Conservation (phyloP, 2,329 filamentous ascomycete species). For the Xylaria sp. region DNA sequence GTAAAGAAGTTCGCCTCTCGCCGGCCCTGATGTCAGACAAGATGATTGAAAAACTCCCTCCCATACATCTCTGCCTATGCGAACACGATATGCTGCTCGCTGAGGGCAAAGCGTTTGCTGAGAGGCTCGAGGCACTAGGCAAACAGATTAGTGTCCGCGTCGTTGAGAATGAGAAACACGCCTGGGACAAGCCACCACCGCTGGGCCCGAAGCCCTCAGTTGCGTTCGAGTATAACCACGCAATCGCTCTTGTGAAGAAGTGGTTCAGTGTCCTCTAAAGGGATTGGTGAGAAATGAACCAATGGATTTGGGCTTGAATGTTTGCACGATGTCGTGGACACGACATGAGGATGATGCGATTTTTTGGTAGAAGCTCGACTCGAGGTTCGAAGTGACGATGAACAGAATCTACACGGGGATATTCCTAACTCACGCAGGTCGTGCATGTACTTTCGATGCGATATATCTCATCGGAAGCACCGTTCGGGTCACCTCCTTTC, state of each 20-base stretch:
- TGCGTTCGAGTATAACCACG: conserved; percentile 42
- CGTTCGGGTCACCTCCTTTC: neutral
- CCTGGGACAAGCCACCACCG: conserved; percentile 45
- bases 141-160: conserved; percentile 38
- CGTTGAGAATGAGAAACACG: conserved; percentile 43
- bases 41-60: conserved; percentile 23
- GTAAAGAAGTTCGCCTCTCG: conserved; percentile 50
- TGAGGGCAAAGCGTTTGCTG: conserved; percentile 26
- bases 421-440: neutral
- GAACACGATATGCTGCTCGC: conserved; percentile 32
- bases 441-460: neutral
- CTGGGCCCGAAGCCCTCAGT: conserved; percentile 42
- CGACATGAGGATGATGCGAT: too few relatives aligned
- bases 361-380: too few relatives aligned
- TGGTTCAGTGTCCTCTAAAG: conserved; percentile 29
- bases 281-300: neutral
- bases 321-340: too few relatives aligned
- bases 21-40: conserved; percentile 34
- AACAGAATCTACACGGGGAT: neutral
- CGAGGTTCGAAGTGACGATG: too few relatives aligned
- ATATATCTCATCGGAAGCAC: neutral
- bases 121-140: conserved; percentile 20
- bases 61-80: conserved; percentile 27
- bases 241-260: conserved; percentile 37
- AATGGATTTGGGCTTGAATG: too few relatives aligned